Evolutionary conservation across 768 basidiomycete genomes (phyloP), one percentile per base, ranked within the genome.

Genomic region (Leccinum pellstonianum): DNA sequence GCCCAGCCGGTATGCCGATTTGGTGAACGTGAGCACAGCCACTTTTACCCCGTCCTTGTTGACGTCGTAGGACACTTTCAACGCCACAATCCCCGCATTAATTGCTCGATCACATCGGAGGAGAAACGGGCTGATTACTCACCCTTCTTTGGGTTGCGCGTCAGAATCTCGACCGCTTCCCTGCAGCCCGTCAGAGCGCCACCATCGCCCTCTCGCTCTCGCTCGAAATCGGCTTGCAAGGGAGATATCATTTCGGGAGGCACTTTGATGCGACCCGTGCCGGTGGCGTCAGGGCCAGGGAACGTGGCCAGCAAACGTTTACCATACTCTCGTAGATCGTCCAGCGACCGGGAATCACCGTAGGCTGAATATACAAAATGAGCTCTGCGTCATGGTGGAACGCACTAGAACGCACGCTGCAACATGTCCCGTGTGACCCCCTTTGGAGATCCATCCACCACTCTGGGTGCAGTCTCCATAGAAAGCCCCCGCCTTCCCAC

Each of bases 11-110:
- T 92, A 98, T 0, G 92, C 90, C 43, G 88, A 86, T 75, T 98
- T 98, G 25, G 91, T 86, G 63, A 99, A 91, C 0, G 95, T 97
- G 14, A 99, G 74, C 38, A 91, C 87, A 6, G 96, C 95, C 59
- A 98, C 93, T 46, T 86, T 85, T 38, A 90, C 83, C 0, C 91
- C 93, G 37, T 96, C 93, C 77, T 98, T 97, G 70, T 87, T 91
- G 57, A 98, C 94, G 75, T 98, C 95, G 74, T 93, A 98, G 1
- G 94, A 95, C 41, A 88, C 94, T 96, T 46, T 11, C 49, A 25
- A 9, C 49, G 27, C 25, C 41, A n/a, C 21, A 21, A 33, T 3
- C 2, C 6, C 54, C 4, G 15, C 25, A 11, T 57, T 23, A 37
- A 35, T 25, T 33, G 4, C 9, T 21, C 33, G 5, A 14, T 33